Base-by-base conservation (phyloP, 345 rosid genomes). In the Gossypium arboreum region DNA sequence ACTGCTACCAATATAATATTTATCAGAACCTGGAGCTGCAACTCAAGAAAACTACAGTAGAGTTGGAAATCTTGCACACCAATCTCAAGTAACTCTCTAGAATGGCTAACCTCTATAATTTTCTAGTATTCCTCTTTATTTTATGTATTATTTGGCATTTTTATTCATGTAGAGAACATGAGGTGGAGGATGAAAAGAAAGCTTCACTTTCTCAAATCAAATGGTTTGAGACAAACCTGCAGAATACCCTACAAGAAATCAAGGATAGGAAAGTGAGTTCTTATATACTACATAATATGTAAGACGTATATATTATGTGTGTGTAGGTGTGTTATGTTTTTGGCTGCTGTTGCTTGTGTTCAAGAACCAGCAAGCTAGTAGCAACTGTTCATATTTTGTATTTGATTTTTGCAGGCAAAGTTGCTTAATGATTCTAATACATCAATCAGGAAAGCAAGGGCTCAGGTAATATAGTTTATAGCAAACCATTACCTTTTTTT, bases 221-320 rank as follows among this genome's bases (percentile, higher is more conserved):
- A 43, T 22, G n/a, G 20, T 72, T 67, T 9, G 75, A 58, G 66
- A 43, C 8, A 58, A 72, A 72, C 55, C 66, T 72, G 55, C 61
- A 58, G 9, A 45, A 13, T 8, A 0, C 75, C 16, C 63, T 72
- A 2, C 56, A 57, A 58, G 12, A 8, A 58, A 22, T 72, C 55
- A 58, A 9, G 22, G 65, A 72, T 15, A 44, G 24, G 22, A 72
- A 58, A 58, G 75, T 72, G 43, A 71, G 74, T 71, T 54, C 10
- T 27, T 12, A 41, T 45, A 20, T 58, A 25, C 2, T 41, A 41
- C 10, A 43, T 9, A 39, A 55, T 43, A 43, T n/a, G 9, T 9
- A 29, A 29, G 6, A 29, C 39, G 4, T 4, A 6, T 20, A 1
- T 64, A 15, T 64, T 44, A 9, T 56, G 13, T 57, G 29, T 8